Evolutionary conservation across 139 green algal genomes (phyloP).

Genomic region (Volvox africanus): DNA sequence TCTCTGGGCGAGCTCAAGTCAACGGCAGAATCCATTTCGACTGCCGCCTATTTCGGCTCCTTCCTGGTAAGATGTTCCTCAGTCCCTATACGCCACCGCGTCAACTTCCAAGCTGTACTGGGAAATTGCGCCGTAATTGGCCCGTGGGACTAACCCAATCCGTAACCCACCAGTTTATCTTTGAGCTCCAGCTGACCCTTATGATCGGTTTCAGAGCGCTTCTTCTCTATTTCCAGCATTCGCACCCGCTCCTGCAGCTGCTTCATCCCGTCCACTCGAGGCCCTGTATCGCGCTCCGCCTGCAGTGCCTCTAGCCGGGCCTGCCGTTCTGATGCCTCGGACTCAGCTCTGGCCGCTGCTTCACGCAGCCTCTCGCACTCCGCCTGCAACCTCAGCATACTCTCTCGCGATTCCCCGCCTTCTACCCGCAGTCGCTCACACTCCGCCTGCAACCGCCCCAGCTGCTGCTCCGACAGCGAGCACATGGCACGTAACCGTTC

Average conservation of each 20-base stretch:
- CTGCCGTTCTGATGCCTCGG: not conserved
- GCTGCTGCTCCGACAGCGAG: constrained; percentile 19
- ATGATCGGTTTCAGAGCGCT: not conserved
- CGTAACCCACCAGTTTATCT: constrained; percentile 33
- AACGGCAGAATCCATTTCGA: too few species aligned
- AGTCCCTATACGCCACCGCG: too few species aligned
- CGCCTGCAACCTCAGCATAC: not conserved
- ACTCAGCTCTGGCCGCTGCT: not conserved
- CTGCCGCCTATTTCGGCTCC: too few species aligned
- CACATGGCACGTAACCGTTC: constrained; percentile 23
- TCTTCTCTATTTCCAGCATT: constrained; percentile 31
- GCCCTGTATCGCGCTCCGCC: constrained; percentile 3
- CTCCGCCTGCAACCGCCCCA: constrained; percentile 21
- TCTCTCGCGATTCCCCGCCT: not conserved
- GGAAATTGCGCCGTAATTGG: too few species aligned
- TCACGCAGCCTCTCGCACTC: not conserved
- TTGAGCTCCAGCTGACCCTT: constrained; percentile 40
- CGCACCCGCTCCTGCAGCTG: constrained; percentile 29
- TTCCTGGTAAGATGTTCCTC: too few species aligned
- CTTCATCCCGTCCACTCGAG: not conserved
- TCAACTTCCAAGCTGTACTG: too few species aligned
- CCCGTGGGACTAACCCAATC: too few species aligned
- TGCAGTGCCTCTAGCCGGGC: constrained; percentile 18
- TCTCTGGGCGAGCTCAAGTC: too few species aligned
- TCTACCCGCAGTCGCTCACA: not conserved